Evolutionary conservation across 2,329 filamentous ascomycete species (phyloP).

Genomic region (Epichloe gansuensis): DNA sequence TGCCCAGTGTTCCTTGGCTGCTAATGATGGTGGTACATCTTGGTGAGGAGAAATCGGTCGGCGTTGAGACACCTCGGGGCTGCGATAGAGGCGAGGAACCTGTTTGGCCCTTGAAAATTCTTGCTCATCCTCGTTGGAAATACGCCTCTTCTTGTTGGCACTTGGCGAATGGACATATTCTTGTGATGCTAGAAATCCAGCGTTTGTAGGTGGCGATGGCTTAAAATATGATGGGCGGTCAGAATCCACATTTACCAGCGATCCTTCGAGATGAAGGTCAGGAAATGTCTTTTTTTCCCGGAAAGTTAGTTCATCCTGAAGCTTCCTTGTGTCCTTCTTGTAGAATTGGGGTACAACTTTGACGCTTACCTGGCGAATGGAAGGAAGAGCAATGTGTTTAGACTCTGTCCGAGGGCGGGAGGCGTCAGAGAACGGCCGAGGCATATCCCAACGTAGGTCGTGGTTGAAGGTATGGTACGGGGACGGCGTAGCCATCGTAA

Average conservation of each 20-base stretch:
- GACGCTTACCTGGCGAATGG: slow-evolving; percentile 37
- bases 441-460: slow-evolving; percentile 28
- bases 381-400: slow-evolving; percentile 34
- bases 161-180: slow-evolving; percentile 39
- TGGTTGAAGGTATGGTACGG: slow-evolving; percentile 28
- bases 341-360: not conserved
- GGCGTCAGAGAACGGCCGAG: slow-evolving; percentile 20
- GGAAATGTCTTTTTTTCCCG: slow-evolving; percentile 29
- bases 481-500: slow-evolving; percentile 33
- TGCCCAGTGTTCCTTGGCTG: slow-evolving; percentile 15
- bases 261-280: slow-evolving; percentile 25
- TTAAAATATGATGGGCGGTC: not conserved
- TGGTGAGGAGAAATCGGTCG: slow-evolving; percentile 25
- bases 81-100: slow-evolving; percentile 34
- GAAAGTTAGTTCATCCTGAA: not conserved
- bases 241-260: not conserved
- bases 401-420: slow-evolving; percentile 24
- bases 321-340: not conserved
- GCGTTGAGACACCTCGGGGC: slow-evolving; percentile 19
- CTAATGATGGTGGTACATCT: slow-evolving; percentile 10
- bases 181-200: slow-evolving; percentile 21
- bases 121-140: slow-evolving; percentile 29
- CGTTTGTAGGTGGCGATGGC: not conserved
- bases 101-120: slow-evolving; percentile 29
- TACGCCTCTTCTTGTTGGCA: slow-evolving; percentile 34